A percentile compares a stretch with the other conserved stretches of the same genome.
Evolutionary conservation across 768 basidiomycete genomes (phyloP).

Genomic region (Leccinum truebloodii): DNA sequence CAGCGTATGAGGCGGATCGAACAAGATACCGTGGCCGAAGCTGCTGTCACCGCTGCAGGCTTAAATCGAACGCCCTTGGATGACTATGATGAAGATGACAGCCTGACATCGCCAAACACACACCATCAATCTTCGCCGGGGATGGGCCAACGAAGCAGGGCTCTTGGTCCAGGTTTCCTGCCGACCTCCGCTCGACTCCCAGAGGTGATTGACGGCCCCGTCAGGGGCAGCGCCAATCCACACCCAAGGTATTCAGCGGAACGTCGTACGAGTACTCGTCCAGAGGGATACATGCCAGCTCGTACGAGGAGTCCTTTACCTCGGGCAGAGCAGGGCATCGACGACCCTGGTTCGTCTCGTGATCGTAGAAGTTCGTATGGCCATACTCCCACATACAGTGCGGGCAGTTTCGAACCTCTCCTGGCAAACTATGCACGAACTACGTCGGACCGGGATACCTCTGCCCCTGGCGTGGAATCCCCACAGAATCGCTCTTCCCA

Average conservation of each 20-base stretch:
- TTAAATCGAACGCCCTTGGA: constrained; percentile 66
- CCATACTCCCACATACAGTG: constrained; percentile 51
- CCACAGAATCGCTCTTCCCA: constrained; percentile 33
- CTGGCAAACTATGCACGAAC: constrained; percentile 45
- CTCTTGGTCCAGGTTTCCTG: constrained; percentile 20
- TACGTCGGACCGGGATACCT: constrained; percentile 22
- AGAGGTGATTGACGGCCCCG: constrained; percentile 23
- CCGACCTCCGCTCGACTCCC: constrained; percentile 38
- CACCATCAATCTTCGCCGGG: constrained; percentile 29
- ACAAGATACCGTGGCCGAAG: constrained; percentile 70
- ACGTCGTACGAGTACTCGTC: constrained; percentile 15
- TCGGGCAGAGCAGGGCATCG: constrained; percentile 18
- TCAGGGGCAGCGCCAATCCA: constrained; percentile 45
- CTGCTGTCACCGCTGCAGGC: constrained; percentile 70
- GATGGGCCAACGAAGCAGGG: constrained; percentile 43
- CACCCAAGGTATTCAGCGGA: constrained; percentile 45
- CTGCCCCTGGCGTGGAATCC: constrained; percentile 17
- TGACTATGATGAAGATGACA: constrained; percentile 56
- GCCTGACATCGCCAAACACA: constrained; percentile 20
- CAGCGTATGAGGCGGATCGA: constrained; percentile 61
- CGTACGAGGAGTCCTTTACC: constrained; percentile 51
- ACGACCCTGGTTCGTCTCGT: constrained; percentile 30
- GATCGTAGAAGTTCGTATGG: constrained; percentile 36
- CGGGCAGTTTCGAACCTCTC: constrained; percentile 62
- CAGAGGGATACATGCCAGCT: constrained; percentile 46